Evolutionary conservation across 768 basidiomycete species (phyloP).

Genomic region (Lactarius hatsudake): DNA sequence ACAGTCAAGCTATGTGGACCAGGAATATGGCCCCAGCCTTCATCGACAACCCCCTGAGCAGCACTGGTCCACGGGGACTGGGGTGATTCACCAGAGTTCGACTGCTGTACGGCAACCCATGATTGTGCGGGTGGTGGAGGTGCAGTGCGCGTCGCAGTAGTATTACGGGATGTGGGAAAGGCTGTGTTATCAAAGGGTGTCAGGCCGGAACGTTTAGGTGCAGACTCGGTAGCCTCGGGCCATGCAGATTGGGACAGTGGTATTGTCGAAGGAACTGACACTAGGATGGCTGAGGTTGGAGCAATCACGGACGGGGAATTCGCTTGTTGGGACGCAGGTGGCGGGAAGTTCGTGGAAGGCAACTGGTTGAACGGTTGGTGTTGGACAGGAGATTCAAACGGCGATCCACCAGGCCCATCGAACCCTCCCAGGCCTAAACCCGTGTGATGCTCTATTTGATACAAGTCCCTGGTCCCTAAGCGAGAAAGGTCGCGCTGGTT

Average conservation of each 20-base stretch:
- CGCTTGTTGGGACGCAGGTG: conserved; percentile 13
- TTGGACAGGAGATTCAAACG: conserved; percentile 24
- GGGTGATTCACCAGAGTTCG: conserved; percentile 22
- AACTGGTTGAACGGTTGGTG: conserved; percentile 23
- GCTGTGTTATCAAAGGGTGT: conserved; percentile 23
- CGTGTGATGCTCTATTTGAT: conserved; percentile 19
- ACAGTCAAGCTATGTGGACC: conserved; percentile 53
- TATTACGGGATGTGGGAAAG: conserved; percentile 27
- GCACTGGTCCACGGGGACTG: conserved; percentile 56
- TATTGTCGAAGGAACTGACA: conserved; percentile 12
- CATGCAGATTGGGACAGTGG: conserved; percentile 19
- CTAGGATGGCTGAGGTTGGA: background rate
- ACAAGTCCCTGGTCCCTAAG: conserved; percentile 24
- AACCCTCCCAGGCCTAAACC: conserved; percentile 24
- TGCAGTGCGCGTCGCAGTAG: conserved; percentile 18
- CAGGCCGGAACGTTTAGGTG: conserved; percentile 23
- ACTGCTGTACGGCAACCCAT: conserved; percentile 19
- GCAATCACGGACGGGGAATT: background rate
- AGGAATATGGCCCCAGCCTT: conserved; percentile 43
- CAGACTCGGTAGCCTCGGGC: conserved; percentile 18
- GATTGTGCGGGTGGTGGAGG: conserved; percentile 28
- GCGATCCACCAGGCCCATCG: conserved; percentile 15
- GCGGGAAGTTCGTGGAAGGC: conserved; percentile 20
- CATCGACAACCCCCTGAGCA: conserved; percentile 45
- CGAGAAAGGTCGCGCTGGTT: conserved; percentile 27